Base-by-base conservation (phyloP, 169 alveolate species). In the Plasmodium yoelii region DNA sequence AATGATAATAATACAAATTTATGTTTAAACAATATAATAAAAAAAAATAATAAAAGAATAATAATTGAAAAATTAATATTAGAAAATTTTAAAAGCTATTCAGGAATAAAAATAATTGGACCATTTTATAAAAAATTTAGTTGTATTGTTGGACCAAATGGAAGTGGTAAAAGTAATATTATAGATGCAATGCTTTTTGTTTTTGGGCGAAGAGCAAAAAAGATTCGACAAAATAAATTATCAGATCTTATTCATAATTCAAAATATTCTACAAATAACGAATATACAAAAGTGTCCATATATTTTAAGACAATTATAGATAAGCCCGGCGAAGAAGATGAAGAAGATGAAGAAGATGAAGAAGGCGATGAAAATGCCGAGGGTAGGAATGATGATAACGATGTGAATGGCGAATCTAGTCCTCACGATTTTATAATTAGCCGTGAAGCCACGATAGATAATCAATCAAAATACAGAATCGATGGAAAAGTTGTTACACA, bases 161-260 rank as follows among this genome's bases (percentile, higher is more conserved):
- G 99, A 13, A 96, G 99, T 57, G 99, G 99, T 12, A 99, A 99
- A 95, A 98, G 99, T 84, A 99, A 99, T 91, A 96, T 99, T 42
- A 98, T 98, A 49, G 99, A 99, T 88, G 99, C 99, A 8, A 93
- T 99, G 96, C 96, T 98, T 53, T 99, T 99, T 92, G 99, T 98
- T 9, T 98, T 99, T 91, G 99, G 99, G 15, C 92, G 97, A 87
- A 91, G 99, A 51, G 99, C 99, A 15, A 96, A 96, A 87, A 97
- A 98, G 91, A 96, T 99, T 97, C 95, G 99, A n/a, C 94, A 96
- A 65, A 96, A 97, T 82, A 98, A 96, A 90, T 92, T 98, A 44
- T 91, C 98, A 18, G 99, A 98, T 61, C 94, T 98, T 44, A 97
- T 99, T 10, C 99, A 98, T 94, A 96, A 96, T 77, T 96, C 99